These are phyloP conservation scores for Yamadazyma kitorensis DNA, from an alignment of 805 yeast species.

Conservation along the genomic window DNA sequence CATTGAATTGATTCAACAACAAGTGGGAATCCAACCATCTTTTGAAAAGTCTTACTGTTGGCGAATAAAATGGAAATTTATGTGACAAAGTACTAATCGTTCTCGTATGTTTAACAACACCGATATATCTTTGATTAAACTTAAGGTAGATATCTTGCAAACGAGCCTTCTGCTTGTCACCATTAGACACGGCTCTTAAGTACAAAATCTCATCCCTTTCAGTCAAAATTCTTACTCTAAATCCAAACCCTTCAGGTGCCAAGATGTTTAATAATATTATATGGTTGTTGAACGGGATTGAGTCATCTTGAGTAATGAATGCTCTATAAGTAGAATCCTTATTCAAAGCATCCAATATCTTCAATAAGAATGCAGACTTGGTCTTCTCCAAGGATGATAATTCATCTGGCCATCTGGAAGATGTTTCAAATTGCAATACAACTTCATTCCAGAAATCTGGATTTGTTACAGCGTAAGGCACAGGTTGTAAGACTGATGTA, in stretches of 20 bases:
- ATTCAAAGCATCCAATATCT: slow-evolving; percentile 49
- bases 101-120: slow-evolving; percentile 76
- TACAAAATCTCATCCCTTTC: slow-evolving; percentile 82
- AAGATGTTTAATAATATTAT: slow-evolving; percentile 60
- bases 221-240: slow-evolving; percentile 69
- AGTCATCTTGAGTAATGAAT: slow-evolving; percentile 60
- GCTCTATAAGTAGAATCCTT: slow-evolving; percentile 54
- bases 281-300: slow-evolving; percentile 63
- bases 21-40: slow-evolving; percentile 87
- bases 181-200: slow-evolving; percentile 65
- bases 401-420: slow-evolving; percentile 96
- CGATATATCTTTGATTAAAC: slow-evolving; percentile 64
- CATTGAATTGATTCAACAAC: slow-evolving; percentile 65
- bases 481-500: slow-evolving; percentile 75
- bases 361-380: slow-evolving; percentile 83
- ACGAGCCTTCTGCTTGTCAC: slow-evolving; percentile 57
- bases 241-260: slow-evolving; percentile 89
- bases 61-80: slow-evolving; percentile 68
- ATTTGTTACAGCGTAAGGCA: slow-evolving; percentile 70
- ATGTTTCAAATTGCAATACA: slow-evolving; percentile 82
- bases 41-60: slow-evolving; percentile 82
- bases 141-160: slow-evolving; percentile 61
- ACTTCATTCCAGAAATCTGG: slow-evolving; percentile 81
- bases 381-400: slow-evolving; percentile 79
- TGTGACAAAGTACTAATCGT: slow-evolving; percentile 68